Evolutionary conservation across 768 basidiomycete genomes (phyloP).

Genomic region (Tricholoma saponaceum): DNA sequence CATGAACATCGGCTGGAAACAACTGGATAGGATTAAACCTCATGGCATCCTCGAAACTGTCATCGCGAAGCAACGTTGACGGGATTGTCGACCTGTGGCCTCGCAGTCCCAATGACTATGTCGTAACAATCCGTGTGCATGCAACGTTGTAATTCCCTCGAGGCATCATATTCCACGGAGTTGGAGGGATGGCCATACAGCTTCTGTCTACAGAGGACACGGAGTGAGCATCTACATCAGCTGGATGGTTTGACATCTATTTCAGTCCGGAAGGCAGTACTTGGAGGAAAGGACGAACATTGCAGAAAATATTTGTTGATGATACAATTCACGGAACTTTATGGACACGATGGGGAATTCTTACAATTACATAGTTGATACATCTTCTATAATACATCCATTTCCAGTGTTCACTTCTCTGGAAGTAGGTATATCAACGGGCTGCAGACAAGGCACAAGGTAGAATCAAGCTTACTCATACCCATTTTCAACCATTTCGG

Average conservation of each 20-base stretch:
- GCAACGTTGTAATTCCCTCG: not conserved
- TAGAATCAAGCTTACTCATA: slow-evolving; percentile 39
- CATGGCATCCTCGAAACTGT: not conserved
- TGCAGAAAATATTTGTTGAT: not conserved
- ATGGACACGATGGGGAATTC: not conserved
- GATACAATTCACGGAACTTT: not conserved
- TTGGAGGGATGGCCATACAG: not conserved
- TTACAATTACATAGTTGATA: not conserved
- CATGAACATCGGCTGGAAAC: not conserved
- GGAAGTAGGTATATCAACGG: not conserved
- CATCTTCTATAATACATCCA: not conserved
- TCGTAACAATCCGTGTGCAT: not conserved
- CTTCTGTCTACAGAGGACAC: too few relatives aligned
- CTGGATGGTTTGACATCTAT: too few relatives aligned
- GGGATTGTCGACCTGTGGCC: not conserved
- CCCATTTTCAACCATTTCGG: slow-evolving; percentile 81
- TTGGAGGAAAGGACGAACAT: not conserved
- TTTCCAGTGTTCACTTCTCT: slow-evolving; percentile 11
- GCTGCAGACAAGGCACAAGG: not conserved
- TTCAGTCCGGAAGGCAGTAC: not conserved
- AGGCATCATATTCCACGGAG: not conserved
- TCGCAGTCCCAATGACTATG: too few relatives aligned
- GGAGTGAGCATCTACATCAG: not conserved
- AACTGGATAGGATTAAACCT: not conserved
- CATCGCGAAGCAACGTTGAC: not conserved